phyloP scores from a whole-genome alignment of 768 basidiomycete genomes.

The Tylopilus sp. region DNA sequence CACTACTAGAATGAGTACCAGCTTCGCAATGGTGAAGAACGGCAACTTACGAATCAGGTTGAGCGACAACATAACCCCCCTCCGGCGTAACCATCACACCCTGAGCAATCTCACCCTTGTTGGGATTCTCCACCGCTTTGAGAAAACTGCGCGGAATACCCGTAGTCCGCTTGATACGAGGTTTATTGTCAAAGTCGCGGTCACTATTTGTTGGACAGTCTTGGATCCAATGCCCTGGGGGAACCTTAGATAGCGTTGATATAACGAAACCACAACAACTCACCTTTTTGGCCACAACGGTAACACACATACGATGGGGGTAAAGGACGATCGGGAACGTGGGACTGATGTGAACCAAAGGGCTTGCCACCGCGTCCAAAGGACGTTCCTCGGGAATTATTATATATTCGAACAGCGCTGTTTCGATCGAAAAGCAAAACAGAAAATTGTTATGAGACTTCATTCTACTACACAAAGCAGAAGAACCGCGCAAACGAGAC shows the following conservation, averaged over 20 bases:
- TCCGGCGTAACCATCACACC: conserved; percentile 99
- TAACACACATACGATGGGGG: conserved; percentile 98
- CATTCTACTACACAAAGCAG: conserved; percentile 63
- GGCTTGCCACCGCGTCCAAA: conserved; percentile 59
- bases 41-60: conserved; percentile 84
- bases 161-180: conserved; percentile 95
- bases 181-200: conserved; percentile 89
- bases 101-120: conserved; percentile 62
- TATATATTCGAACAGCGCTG: conserved; percentile 69
- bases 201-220: conserved; percentile 98
- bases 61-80: conserved; percentile 95
- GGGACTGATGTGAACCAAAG: conserved; percentile 40
- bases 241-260: conserved; percentile 3
- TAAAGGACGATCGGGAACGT: conserved; percentile 70
- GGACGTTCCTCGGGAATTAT: conserved; percentile 62
- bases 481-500: conserved; percentile 52
- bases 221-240: conserved; percentile 96
- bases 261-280: conserved; percentile 10
- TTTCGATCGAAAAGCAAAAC: conserved; percentile 35
- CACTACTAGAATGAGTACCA: conserved; percentile 43
- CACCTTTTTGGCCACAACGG: conserved; percentile 97
- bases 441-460: conserved; percentile 68
- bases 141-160: conserved; percentile 98
- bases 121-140: conserved; percentile 90
- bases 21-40: background rate